Evolutionary conservation across 441 rosid genomes (phyloP), one percentile per base, ranked within the genome.

Genomic region (Gossypium lobatum): DNA sequence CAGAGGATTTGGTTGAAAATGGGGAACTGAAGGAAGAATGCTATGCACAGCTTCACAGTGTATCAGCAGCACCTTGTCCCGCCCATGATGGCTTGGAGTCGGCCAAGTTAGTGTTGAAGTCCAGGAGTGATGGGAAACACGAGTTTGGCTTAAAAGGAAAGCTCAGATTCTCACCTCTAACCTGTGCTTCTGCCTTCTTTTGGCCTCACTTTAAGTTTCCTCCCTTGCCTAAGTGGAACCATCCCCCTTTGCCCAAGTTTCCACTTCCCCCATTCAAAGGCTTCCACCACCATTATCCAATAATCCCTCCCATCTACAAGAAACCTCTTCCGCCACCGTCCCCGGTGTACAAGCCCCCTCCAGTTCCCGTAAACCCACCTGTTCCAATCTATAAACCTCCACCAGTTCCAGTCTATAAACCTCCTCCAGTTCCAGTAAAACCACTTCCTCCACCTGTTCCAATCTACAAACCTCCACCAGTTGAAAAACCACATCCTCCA

Each of bases 1-100:
- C 89, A 23, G 50, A 39, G 37, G 90, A 88, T 58, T 72, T 89
- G 25, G 83, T 87, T 13, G 67, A 82, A 53, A 82, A 85, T 23
- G 95, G 85, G 8, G 82, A 84, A 21, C 71, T 91, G 1, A 87
- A 81, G 76, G 93, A 91, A 76, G 91, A 91, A 64, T 92, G 97
- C 83, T 88, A 89, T 54, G 98, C 97, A 18, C 95, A 87, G 77
- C 95, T 92, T 77, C 94, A 89, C 76, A 88, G 92, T 63, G 90
- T 91, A 5, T 79, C 87, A 0, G 85, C 83, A 0, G 34, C 76
- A 1, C 88, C 93, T 45, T 94, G 97, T 64, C 92, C 95, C 2
- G 78, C 87, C 21, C 81, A 82, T 21, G 75, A 78, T 28, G 86
- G 86, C 28, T 18, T 87, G 0, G 84, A 89, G 3, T 80, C 97